These are phyloP conservation scores for Physcomitrellopsis africana DNA, from an alignment of 225 moss, liverwort and hornwort genomes.

Conservation along the genomic window DNA sequence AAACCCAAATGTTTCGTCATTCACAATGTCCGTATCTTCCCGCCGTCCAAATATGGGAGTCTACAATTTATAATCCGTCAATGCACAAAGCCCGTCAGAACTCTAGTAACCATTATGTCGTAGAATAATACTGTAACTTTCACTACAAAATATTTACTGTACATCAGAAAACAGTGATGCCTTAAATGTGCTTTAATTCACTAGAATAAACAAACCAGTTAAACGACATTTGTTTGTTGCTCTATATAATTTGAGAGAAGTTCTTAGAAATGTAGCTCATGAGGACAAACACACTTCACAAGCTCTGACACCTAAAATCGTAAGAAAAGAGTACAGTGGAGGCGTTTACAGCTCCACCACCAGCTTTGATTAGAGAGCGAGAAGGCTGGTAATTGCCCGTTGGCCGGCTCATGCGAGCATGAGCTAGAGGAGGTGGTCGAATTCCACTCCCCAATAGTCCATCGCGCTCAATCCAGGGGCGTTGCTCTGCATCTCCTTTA, in stretches of 20 bases:
- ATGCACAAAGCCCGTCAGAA: not conserved
- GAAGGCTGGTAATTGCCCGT: slow-evolving; percentile 54
- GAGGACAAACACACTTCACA: slow-evolving; percentile 1
- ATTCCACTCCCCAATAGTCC: slow-evolving; percentile 67
- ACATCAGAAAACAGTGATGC: too few species aligned
- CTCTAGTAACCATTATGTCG: not conserved
- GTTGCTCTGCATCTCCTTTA: slow-evolving; percentile 48
- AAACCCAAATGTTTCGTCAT: slow-evolving; percentile 95
- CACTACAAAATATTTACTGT: not conserved
- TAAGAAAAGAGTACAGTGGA: not conserved
- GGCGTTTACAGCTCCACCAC: slow-evolving; percentile 2
- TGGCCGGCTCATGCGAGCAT: slow-evolving; percentile 46
- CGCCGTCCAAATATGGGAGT: slow-evolving; percentile 75
- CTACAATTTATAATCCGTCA: slow-evolving; percentile 49
- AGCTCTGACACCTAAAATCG: slow-evolving; percentile 12
- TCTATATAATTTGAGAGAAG: not conserved
- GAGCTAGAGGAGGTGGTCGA: slow-evolving; percentile 56
- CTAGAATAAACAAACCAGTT: too few species aligned
- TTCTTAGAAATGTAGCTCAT: slow-evolving; percentile 2
- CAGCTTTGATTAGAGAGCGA: slow-evolving; percentile 59
- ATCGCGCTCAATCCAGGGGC: slow-evolving; percentile 70
- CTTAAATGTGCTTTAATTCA: too few species aligned
- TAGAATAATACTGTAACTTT: not conserved
- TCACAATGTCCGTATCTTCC: slow-evolving; percentile 88
- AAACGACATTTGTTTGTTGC: too few species aligned